phyloP scores from a whole-genome alignment of 345 rosid genomes.

The Eucalyptus urophylla region DNA sequence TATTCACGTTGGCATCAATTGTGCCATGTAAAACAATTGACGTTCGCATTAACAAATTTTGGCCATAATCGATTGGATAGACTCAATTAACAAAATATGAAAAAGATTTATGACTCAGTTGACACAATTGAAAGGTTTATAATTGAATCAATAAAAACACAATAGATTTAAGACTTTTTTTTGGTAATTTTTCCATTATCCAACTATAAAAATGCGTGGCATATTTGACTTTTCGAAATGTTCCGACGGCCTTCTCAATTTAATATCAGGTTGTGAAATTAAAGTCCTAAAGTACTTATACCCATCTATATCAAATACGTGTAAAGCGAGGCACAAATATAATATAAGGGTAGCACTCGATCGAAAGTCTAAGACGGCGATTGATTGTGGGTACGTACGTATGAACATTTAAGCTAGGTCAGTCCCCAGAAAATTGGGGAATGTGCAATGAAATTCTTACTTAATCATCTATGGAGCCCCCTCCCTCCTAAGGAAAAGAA shows the following conservation, averaged over 20 bases:
- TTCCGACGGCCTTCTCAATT: fast-evolving
- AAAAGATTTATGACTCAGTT: fast-evolving
- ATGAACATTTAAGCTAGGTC: not conserved
- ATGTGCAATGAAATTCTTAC: not conserved
- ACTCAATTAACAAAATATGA: too few species aligned
- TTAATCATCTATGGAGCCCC: not conserved
- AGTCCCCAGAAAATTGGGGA: not conserved
- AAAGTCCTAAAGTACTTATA: too few species aligned
- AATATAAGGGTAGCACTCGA: too few species aligned
- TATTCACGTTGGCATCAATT: fast-evolving
- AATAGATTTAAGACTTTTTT: too few species aligned
- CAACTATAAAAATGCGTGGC: fast-evolving
- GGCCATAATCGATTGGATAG: fast-evolving
- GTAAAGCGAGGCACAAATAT: too few species aligned
- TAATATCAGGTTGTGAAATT: too few species aligned
- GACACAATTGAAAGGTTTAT: fast-evolving
- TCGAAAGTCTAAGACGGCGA: not conserved
- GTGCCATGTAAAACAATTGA: fast-evolving
- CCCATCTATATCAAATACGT: too few species aligned
- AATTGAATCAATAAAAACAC: fast-evolving
- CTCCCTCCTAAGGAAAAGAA: not conserved
- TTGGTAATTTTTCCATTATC: too few species aligned
- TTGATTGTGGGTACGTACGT: fast-evolving
- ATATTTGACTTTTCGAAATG: too few species aligned
- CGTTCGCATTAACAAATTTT: too few species aligned